Conservation (phyloP, 371 early-diverging fungal species). For the Funneliformis caledonium region DNA sequence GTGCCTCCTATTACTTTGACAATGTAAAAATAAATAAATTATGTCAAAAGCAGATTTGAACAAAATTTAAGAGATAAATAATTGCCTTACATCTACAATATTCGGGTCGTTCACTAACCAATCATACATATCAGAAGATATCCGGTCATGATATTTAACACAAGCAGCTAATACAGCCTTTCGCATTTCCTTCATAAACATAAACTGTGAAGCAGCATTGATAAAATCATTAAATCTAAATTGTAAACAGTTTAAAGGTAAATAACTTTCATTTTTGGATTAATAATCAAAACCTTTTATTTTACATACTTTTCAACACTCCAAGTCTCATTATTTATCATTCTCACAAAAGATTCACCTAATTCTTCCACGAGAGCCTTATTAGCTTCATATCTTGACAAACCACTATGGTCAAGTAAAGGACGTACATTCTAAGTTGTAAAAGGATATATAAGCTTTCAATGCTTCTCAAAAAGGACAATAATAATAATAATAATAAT, state of each 20-base stretch:
- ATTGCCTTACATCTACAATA: background rate
- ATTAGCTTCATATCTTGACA: conserved; percentile 26
- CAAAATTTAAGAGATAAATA: background rate
- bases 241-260: background rate
- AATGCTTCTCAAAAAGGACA: background rate
- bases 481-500: background rate
- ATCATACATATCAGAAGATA: conserved; percentile 5
- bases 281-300: background rate
- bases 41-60: background rate
- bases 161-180: conserved; percentile 3
- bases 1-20: conserved; percentile 12
- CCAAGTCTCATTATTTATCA: conserved; percentile 25
- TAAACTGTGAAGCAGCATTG: background rate
- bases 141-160: conserved; percentile 27
- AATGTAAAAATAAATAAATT: background rate
- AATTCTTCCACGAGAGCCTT: conserved; percentile 19
- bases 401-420: conserved; percentile 26
- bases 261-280: background rate
- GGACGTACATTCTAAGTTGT: conserved; percentile 28
- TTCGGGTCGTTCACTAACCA: background rate
- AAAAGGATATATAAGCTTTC: background rate
- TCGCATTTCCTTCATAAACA: conserved; percentile 7
- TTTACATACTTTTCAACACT: conserved; percentile 11
- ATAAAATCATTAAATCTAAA: conserved; percentile 24
- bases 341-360: background rate